These are phyloP conservation scores for Alternaria arborescens DNA, from an alignment of 2,329 filamentous ascomycete species.

Conservation along the genomic window DNA sequence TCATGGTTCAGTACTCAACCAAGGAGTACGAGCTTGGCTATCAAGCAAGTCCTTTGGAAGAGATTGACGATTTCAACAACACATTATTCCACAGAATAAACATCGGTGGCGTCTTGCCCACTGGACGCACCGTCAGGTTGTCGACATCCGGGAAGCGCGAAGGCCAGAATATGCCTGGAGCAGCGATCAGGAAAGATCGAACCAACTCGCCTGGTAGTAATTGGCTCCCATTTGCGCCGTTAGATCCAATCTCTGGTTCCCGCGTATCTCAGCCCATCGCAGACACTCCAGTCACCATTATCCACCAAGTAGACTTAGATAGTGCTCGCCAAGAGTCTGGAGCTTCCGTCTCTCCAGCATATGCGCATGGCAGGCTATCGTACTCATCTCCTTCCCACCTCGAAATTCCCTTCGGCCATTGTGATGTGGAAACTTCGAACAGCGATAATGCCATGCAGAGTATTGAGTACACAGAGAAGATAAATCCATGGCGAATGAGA, in stretches of 20 bases:
- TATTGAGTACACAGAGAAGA: background rate
- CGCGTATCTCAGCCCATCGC: background rate
- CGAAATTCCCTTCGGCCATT: constrained; percentile 8
- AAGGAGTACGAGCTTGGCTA: constrained; percentile 27
- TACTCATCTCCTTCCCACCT: background rate
- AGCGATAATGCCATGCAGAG: background rate
- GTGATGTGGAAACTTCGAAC: constrained; percentile 11
- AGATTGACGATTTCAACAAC: constrained; percentile 25
- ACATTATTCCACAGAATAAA: constrained; percentile 14
- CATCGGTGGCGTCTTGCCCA: constrained; percentile 7
- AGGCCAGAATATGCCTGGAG: constrained; percentile 7
- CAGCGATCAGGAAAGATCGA: constrained; percentile 3
- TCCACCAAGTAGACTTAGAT: background rate
- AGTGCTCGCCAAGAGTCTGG: background rate
- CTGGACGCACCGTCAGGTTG: constrained; percentile 15
- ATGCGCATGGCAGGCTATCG: background rate
- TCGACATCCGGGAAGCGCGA: constrained; percentile 18
- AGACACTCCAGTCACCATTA: background rate
- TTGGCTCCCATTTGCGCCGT: background rate
- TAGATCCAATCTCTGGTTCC: background rate
- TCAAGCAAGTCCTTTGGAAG: constrained; percentile 26
- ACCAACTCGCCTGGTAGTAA: background rate
- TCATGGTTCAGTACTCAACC: constrained; percentile 30
- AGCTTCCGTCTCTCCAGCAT: background rate
- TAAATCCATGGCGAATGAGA: constrained; percentile 18